These are phyloP conservation scores for Arxiozyma bovina DNA, from an alignment of 1,139 yeast species.

Conservation along the genomic window DNA sequence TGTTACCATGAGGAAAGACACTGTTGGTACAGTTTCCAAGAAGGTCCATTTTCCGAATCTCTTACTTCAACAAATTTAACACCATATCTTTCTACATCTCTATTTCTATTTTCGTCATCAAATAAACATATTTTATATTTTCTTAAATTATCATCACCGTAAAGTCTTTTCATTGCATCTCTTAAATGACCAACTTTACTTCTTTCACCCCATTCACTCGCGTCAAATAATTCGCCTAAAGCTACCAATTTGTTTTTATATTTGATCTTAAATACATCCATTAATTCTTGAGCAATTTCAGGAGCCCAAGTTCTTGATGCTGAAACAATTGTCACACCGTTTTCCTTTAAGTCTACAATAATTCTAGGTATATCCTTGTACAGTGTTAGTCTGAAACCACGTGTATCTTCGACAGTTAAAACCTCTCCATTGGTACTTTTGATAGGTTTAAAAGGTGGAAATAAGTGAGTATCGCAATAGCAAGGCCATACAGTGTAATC, in stretches of 20 bases:
- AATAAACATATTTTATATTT: constrained; percentile 42
- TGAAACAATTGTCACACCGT: constrained; percentile 40
- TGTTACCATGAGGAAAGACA: constrained; percentile 10
- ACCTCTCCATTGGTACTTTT: constrained; percentile 24
- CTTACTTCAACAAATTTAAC: constrained; percentile 39
- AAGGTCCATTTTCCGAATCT: constrained; percentile 28
- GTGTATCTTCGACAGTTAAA: constrained; percentile 35
- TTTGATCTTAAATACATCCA: constrained; percentile 37
- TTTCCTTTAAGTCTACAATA: constrained; percentile 36
- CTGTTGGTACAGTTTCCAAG: constrained; percentile 28
- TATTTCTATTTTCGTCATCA: constrained; percentile 52
- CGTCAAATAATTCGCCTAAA: constrained; percentile 34
- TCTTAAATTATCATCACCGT: constrained; percentile 31
- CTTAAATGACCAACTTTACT: constrained; percentile 45
- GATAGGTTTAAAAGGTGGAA: constrained; percentile 36
- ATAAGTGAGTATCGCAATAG: constrained; percentile 47
- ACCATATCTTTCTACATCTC: constrained; percentile 45
- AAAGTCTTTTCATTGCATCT: constrained; percentile 35
- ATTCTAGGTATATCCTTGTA: constrained; percentile 49
- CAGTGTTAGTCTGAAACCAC: constrained; percentile 39
- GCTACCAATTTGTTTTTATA: constrained; percentile 29
- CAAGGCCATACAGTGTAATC: constrained; percentile 59
- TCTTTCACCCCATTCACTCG: constrained; percentile 54
- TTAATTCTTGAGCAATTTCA: constrained; percentile 42
- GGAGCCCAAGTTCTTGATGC: constrained; percentile 61